Evolutionary conservation across 331 rosid species (phyloP), one percentile per base, ranked within the genome.

Genomic region (Saraca asoca): DNA sequence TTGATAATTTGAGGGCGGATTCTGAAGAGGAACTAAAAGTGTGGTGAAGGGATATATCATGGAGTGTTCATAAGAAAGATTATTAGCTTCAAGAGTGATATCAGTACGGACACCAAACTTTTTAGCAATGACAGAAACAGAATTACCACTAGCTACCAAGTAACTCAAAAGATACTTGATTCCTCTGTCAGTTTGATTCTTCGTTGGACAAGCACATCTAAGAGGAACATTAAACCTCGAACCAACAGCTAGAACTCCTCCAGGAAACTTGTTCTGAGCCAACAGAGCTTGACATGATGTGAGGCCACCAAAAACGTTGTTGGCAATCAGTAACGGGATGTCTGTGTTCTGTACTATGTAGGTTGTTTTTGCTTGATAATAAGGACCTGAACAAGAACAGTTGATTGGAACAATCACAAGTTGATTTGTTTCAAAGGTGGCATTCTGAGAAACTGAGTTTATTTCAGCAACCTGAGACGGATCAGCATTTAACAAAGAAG

Each of bases 201-300:
- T 81, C 7, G 98, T 82, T 42, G 87, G 97, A 78, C 98, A 90
- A 80, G 97, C 97, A 61, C 98, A 93, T 82, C 96, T 79, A 65
- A 93, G 97, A 76, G 96, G 90, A 70, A 88, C 86, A 18, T 1
- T 48, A 31, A 93, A 53, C 18, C 16, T 55, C 9, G 56, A 66
- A 31, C 91, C 94, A 31, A 48, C 0, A 24, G 0, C 10, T 19
- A 87, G 0, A 29, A 20, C 7, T 17, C 38, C 11, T 1, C 51
- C 48, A n/a, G 60, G 62, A 59, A 70, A 64, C 7, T 44, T 18
- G 34, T 72, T 87, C 50, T 93, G 81, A 9, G 74, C 1, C 55
- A 17, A 5, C 57, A 93, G 39, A 45, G 98, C 82, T 73, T 90
- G 98, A 56, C 98, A 93, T 0, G 95, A 85, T 3, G 97, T 75